Evolutionary conservation across 495 filamentous ascomycete genomes (phyloP).

Genomic region (Talaromyces nanjingensis): DNA sequence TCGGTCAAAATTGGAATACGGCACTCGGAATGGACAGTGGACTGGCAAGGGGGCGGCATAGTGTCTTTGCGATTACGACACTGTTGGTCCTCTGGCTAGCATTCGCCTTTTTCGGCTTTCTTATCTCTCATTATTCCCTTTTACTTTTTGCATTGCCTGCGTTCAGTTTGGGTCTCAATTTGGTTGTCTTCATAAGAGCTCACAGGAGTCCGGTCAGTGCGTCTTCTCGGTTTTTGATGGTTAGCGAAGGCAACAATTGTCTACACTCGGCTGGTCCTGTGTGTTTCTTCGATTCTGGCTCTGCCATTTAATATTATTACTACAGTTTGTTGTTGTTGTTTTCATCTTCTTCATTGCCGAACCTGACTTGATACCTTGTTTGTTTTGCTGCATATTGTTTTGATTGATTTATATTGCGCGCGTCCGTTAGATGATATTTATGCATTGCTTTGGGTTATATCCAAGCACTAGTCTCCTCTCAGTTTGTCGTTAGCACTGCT

Average conservation of each 20-base stretch:
- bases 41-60: conserved; percentile 19
- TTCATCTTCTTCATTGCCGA: conserved; percentile 15
- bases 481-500: conserved; percentile 1
- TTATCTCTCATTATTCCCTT: conserved; percentile 17
- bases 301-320: conserved; percentile 12
- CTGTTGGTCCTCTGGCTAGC: conserved; percentile 23
- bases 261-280: conserved; percentile 48
- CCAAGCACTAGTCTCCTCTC: background rate
- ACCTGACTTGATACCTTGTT: conserved; percentile 7
- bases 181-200: conserved; percentile 31
- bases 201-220: conserved; percentile 43
- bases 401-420: background rate
- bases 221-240: conserved; percentile 32
- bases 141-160: conserved; percentile 11
- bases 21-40: conserved; percentile 2
- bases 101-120: conserved; percentile 23
- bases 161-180: conserved; percentile 15
- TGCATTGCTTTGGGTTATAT: conserved; percentile 2
- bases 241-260: conserved; percentile 28
- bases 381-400: background rate
- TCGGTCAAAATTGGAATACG: conserved; percentile 3
- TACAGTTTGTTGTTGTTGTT: conserved; percentile 16
- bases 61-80: conserved; percentile 6
- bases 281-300: conserved; percentile 35
- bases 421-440: background rate